A percentile compares a stretch with the other conserved stretches of the same genome.
Evolutionary conservation across 257 asterid genomes (phyloP).

Genomic region (Scutellaria galericulata): DNA sequence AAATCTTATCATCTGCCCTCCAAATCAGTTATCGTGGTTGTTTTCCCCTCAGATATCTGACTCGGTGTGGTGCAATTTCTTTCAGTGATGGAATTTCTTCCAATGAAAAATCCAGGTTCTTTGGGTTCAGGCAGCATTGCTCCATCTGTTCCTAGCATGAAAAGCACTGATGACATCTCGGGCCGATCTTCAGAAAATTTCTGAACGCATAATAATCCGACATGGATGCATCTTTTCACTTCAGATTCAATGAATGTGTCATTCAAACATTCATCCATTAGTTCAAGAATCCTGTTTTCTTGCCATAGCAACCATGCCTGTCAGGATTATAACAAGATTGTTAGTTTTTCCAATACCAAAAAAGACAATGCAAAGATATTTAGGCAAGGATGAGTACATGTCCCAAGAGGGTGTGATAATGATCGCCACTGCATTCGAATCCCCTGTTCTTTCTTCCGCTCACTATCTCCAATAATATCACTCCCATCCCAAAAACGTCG

Average conservation of each 20-base stretch:
- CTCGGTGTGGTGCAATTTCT: conserved; percentile 13
- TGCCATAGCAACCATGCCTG: conserved; percentile 54
- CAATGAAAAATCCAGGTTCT: conserved; percentile 50
- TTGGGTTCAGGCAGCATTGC: conserved; percentile 40
- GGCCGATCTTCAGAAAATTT: no score
- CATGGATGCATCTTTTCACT: conserved; percentile 51
- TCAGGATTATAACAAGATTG: background rate
- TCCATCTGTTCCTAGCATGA: conserved; percentile 20
- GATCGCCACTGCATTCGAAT: conserved; percentile 30
- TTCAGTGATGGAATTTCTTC: conserved; percentile 17
- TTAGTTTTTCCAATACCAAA: background rate
- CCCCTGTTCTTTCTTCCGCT: conserved; percentile 52
- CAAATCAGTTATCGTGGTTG: conserved; percentile 33
- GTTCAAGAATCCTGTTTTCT: conserved; percentile 35
- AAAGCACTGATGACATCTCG: no score
- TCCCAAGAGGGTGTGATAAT: conserved; percentile 46
- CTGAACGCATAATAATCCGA: conserved; percentile 44
- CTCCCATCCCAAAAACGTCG: conserved; percentile 54
- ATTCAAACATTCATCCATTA: conserved; percentile 41
- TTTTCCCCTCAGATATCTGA: background rate
- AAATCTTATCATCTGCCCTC: conserved; percentile 27
- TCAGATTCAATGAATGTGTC: conserved; percentile 37
- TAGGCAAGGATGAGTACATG: conserved; percentile 35
- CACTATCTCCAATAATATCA: conserved; percentile 49
- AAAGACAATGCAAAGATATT: no score